Conservation (phyloP, 2,329 filamentous ascomycete genomes). For the Aspergillus fijiensis region DNA sequence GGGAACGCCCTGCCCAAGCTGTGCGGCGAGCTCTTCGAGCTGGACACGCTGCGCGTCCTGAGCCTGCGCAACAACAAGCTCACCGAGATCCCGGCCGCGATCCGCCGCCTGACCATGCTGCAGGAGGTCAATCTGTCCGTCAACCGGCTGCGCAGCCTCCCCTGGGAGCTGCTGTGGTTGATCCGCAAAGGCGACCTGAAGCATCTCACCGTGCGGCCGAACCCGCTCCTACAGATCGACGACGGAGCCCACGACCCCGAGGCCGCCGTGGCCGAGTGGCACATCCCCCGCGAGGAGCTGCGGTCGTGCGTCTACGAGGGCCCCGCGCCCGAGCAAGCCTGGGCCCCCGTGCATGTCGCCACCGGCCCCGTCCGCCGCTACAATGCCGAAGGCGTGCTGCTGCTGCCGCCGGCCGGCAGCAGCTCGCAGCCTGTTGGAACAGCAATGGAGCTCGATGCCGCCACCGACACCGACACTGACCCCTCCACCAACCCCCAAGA, state of each 20-base stretch:
- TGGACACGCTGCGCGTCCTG: constrained; percentile 43
- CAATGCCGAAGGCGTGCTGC: constrained; percentile 36
- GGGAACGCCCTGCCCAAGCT: constrained; percentile 42
- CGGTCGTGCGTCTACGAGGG: constrained; percentile 27
- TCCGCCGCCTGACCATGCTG: constrained; percentile 42
- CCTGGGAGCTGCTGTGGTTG: constrained; percentile 47
- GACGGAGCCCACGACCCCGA: constrained; percentile 19
- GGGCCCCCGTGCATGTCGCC: constrained; percentile 39
- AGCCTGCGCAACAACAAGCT: constrained; percentile 50
- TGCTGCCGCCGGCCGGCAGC: constrained; percentile 9
- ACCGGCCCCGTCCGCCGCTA: constrained; percentile 33
- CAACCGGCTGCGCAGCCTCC: constrained; percentile 44
- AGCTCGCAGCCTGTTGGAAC: not conserved
- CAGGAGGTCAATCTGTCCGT: constrained; percentile 48
- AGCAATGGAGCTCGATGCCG: not conserved
- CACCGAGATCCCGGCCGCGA: constrained; percentile 40
- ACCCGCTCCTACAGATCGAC: constrained; percentile 38
- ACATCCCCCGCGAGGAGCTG: constrained; percentile 21
- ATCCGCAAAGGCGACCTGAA: constrained; percentile 39
- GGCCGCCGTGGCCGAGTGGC: constrained; percentile 30
- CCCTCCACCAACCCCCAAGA: not conserved
- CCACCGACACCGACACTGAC: constrained; percentile 11
- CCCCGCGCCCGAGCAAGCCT: constrained; percentile 29
- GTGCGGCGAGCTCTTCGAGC: constrained; percentile 43
- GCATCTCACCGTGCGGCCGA: constrained; percentile 41